Evolutionary conservation across 805 yeast species (phyloP), one percentile per base, ranked within the genome.

Genomic region (Candida silvicultrix): DNA sequence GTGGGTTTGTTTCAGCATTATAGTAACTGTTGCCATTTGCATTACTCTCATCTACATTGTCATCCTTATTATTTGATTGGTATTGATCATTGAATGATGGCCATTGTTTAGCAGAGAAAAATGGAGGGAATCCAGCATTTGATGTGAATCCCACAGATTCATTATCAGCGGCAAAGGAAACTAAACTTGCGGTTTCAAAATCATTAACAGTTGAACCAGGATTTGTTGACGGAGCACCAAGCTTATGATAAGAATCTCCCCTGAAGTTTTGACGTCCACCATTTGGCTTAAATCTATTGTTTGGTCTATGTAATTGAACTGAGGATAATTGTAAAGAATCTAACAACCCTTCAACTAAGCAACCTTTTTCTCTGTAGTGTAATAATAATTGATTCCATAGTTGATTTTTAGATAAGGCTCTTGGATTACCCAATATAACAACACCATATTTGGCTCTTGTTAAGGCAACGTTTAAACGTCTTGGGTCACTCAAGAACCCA

Each of bases 381-480:
- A 78, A 65, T 53, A 90, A 69, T 48, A 90, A 67, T 49, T 80
- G 83, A 54, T 81, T 81, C 97, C 97, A 90, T 50, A 90, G 67
- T 12, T 72, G 63, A 62, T 86, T 85, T 48, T 76, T 74, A 39
- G 86, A 74, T 52, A 90, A 71, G 0, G 94, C 78, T 50, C 83
- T 70, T 10, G 96, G 95, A 60, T 89, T 89, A 46, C 97, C 97
- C 44, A 90, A 68, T 20, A 90, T 75, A 16, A 86, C 73, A 51
- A 89, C 64, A 5, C 96, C 96, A 59, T 79, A 88, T 61, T 77
- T 83, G 22, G 96, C 95, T 65, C 97, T 79, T 2, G 96, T 89
- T 43, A 89, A 70, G 5, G 95, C 96, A 47, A 89, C 97, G 62
- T 89, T 89, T 60, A 89, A 64, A 67, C 97, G 83, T 60, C 96